A percentile compares a stretch with the other conserved stretches of the same genome.
Conservation (phyloP, 2,329 filamentous ascomycete species). For the Harringtonia aguacate region DNA sequence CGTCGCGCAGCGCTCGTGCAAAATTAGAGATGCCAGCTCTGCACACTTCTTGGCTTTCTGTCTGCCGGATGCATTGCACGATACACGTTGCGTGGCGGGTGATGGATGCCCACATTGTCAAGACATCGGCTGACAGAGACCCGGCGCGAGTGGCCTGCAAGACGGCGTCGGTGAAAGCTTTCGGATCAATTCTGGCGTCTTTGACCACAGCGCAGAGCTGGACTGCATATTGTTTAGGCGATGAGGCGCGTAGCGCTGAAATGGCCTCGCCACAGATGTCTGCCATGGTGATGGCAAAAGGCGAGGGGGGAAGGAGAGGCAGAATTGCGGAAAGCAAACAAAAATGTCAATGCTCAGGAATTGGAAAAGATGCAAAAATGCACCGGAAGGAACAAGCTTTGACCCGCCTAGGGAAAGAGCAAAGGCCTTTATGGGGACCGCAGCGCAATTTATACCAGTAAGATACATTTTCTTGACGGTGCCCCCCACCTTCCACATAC, state of each 20-base stretch:
- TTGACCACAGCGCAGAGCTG: not conserved
- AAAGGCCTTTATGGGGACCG: no score
- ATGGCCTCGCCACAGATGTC: no score
- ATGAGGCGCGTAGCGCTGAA: not conserved
- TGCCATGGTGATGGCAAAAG: no score
- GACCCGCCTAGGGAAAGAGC: no score
- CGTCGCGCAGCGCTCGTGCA: not conserved
- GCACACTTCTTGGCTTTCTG: not conserved
- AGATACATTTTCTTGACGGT: no score
- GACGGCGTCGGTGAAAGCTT: not conserved
- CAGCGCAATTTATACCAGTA: no score
- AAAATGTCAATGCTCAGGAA: no score
- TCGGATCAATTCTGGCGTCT: not conserved
- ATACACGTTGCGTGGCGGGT: not conserved
- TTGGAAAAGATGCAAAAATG: no score
- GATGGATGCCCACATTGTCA: not conserved
- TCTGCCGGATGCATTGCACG: not conserved
- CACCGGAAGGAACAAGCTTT: no score
- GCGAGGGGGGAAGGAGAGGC: no score
- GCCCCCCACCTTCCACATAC: no score
- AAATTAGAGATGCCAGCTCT: not conserved
- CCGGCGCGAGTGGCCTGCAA: not conserved
- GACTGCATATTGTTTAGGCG: not conserved
- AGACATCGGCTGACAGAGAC: not conserved
- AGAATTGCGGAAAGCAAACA: no score